Evolutionary conservation across 305 asterid genomes (phyloP), one percentile per base, ranked within the genome.

Genomic region (Striga hermonthica): DNA sequence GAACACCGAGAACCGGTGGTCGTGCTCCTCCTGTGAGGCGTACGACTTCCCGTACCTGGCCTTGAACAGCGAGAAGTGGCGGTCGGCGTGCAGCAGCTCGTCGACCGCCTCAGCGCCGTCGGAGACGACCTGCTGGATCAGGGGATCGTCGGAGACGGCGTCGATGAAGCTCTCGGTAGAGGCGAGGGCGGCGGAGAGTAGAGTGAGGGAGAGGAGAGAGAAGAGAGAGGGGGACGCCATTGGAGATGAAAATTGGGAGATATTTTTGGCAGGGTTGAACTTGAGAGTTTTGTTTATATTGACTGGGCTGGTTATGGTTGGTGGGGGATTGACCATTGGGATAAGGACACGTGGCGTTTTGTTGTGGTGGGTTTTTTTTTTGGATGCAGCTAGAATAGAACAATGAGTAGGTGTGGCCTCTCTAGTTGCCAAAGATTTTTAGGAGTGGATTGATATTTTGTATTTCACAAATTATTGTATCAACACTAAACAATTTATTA

Each of bases 101-200:
- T 80, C 86, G 13, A 69, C 79, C 57, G 74, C 81, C 8, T 74
- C 86, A 37, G n/a, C 76, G 5, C 82, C 83, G 41, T 86, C 95
- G 41, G 94, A 70, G 4, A 86, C 90, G 55, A 91, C 96, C 53
- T 91, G 96, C 10, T 81, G 87, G 82, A 91, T 91, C 64, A 91
- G 58, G 22, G 88, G 84, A 73, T 91, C 98, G 7, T 82, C 89
- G 69, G 80, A 3, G 8, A 62, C 68, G 57, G 68, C 3, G 61
- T 77, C 79, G 8, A 64, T 15, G 60, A 72, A 8, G 59, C 66
- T 49, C 3, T 16, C 72, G 28, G 77, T 5, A 16, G 80, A 70
- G 2, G 75, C 81, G 10, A 71, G 57, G 0, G 77, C 76, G 13
- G 78, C 72, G 74, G 80, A 79, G 4, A 77, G 11, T 57, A 84